phyloP scores from a whole-genome alignment of 208 protist species.

The Angomonas deanei region DNA sequence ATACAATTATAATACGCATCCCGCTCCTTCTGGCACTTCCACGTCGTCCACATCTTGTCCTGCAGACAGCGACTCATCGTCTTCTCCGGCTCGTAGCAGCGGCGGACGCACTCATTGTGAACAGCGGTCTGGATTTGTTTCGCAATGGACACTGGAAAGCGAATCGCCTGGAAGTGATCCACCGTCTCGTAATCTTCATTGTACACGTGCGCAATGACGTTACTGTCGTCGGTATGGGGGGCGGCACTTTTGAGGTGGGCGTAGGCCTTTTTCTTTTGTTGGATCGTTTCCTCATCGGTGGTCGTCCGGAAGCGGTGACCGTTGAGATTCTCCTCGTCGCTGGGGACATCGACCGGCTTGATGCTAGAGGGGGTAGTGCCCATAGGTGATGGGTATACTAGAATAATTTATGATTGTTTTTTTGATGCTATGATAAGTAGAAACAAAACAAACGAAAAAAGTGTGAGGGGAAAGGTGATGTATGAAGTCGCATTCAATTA shows the following conservation, averaged over 20 bases:
- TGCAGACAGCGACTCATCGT: slow-evolving; percentile 79
- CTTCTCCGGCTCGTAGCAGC: slow-evolving; percentile 71
- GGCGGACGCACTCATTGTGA: slow-evolving; percentile 50
- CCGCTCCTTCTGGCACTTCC: slow-evolving; percentile 88
- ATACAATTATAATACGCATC: slow-evolving; percentile 68
- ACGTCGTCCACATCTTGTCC: slow-evolving; percentile 86
- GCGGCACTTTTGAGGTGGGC: background rate
- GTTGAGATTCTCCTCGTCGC: background rate
- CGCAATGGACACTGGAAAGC: slow-evolving; percentile 59
- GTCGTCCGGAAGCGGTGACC: background rate
- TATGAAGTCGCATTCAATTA: background rate
- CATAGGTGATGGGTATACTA: background rate
- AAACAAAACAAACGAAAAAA: slow-evolving; percentile 3
- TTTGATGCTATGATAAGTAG: background rate
- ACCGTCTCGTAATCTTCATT: slow-evolving; percentile 77
- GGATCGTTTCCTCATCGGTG: background rate
- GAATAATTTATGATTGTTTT: background rate
- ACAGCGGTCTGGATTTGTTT: slow-evolving; percentile 58
- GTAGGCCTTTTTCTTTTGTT: background rate
- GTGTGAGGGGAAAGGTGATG: background rate
- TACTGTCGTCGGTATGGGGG: slow-evolving; percentile 9
- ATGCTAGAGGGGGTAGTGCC: too few relatives aligned
- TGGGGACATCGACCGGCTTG: too few relatives aligned
- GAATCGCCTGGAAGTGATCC: slow-evolving; percentile 66
- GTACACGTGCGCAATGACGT: slow-evolving; percentile 71